Evolutionary conservation across 306 rosid genomes (phyloP), one percentile per base, ranked within the genome.

Genomic region (Quercus berberidifolia): DNA sequence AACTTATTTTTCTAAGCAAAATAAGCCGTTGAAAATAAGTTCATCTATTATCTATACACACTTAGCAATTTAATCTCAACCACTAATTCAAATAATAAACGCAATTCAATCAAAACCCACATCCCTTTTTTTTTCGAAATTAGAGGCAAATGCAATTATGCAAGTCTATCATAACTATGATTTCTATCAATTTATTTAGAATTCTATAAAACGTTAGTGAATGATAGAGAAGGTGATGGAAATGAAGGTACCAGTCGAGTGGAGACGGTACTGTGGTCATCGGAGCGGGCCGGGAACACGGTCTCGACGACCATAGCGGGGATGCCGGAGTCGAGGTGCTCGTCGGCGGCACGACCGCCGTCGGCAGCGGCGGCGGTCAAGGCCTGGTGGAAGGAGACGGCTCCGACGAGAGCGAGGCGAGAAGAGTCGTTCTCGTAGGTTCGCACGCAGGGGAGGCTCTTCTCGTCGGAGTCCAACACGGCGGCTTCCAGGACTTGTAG

Each of bases 231-330:
- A 79, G 60, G 63, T 19, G 41, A 74, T 38, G 60, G 74, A 77
- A 83, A 57, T 21, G 60, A 78, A 88, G 89, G 52, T 30, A 94
- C 99, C 92, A 94, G 77, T 21, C 99, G 89, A 79, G 99, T 94
- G 67, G 97, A 92, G 72, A 92, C 88, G n/a, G 99, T 92, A 78
- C 94, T 85, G 41, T 60, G 86, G 43, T 86, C 85, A 28, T 82
- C 87, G 8, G 93, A 85, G 64, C 86, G 81, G 35, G 90, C 95
- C 17, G 97, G 99, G 69, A 83, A 87, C 4, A 92, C 74, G 25
- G 97, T 94, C 88, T 94, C 97, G 18, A 94, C 93, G 33, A 94
- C 99, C 97, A 92, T 92, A 62, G 97, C 97, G 4, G 90, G 83
- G 75, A 87, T 25, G 19, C 90, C 93, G 3, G 89, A 86, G 52